phyloP scores from a whole-genome alignment of 1,139 yeast species.

The Ashbya aceris region DNA sequence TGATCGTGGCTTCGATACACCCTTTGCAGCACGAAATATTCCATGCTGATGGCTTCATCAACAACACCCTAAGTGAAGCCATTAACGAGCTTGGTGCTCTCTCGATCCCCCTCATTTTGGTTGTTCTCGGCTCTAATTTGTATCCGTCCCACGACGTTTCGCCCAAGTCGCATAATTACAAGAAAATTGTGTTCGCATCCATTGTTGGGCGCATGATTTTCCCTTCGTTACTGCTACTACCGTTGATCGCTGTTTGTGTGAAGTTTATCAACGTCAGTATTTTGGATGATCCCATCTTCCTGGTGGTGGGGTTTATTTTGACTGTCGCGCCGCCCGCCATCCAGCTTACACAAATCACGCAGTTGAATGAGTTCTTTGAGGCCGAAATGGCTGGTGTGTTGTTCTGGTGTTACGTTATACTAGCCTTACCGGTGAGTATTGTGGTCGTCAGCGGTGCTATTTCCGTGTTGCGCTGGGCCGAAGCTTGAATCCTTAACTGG shows the following conservation, averaged over 20 bases:
- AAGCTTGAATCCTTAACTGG: constrained; percentile 3
- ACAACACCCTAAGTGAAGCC: constrained; percentile 69
- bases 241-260: constrained; percentile 52
- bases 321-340: constrained; percentile 76
- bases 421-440: constrained; percentile 68
- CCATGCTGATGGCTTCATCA: constrained; percentile 54
- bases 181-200: constrained; percentile 55
- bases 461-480: constrained; percentile 33
- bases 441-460: constrained; percentile 58
- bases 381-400: constrained; percentile 66
- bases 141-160: constrained; percentile 60
- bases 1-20: constrained; percentile 76
- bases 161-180: constrained; percentile 52
- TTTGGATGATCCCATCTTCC: constrained; percentile 67
- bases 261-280: constrained; percentile 56
- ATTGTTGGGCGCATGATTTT: constrained; percentile 64
- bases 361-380: constrained; percentile 50
- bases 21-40: constrained; percentile 57
- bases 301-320: constrained; percentile 61
- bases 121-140: constrained; percentile 68
- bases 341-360: constrained; percentile 69
- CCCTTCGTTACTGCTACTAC: constrained; percentile 56
- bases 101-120: constrained; percentile 75
- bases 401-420: constrained; percentile 68
- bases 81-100: constrained; percentile 75